Evolutionary conservation across 2,329 filamentous ascomycete genomes (phyloP).

Genomic region (Hyphodiscus sp.): DNA sequence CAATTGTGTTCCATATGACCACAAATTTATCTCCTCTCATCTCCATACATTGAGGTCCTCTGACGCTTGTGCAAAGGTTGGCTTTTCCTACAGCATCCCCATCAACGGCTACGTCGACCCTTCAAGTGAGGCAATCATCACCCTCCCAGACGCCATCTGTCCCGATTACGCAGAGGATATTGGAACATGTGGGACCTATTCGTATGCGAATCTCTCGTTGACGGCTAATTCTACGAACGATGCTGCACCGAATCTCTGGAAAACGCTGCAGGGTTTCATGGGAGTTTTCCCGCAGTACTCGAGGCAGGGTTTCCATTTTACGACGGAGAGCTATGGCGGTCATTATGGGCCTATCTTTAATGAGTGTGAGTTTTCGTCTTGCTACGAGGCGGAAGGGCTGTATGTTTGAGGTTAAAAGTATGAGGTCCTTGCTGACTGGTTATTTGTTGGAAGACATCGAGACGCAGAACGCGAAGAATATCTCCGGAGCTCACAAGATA

Average conservation of each 20-base stretch:
- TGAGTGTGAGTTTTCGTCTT: slow-evolving; percentile 23
- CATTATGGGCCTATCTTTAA: slow-evolving; percentile 56
- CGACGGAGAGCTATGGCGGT: slow-evolving; percentile 51
- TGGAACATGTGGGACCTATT: slow-evolving; percentile 48
- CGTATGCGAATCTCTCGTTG: slow-evolving; percentile 41
- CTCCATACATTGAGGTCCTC: too few relatives aligned
- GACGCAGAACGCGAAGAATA: slow-evolving; percentile 52
- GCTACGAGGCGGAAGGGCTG: neutral
- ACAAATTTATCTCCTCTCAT: neutral
- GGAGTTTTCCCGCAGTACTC: slow-evolving; percentile 50
- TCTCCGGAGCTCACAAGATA: slow-evolving; percentile 41
- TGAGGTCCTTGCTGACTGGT: neutral
- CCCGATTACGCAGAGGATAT: slow-evolving; percentile 40
- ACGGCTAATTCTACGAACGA: slow-evolving; percentile 45
- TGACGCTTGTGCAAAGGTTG: slow-evolving; percentile 10
- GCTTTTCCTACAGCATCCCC: slow-evolving; percentile 33
- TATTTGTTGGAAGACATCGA: slow-evolving; percentile 37
- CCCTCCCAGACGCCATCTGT: slow-evolving; percentile 40
- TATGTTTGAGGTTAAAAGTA: neutral
- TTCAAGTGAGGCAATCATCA: slow-evolving; percentile 30
- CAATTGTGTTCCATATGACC: neutral
- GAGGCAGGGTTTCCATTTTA: slow-evolving; percentile 45
- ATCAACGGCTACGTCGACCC: slow-evolving; percentile 16
- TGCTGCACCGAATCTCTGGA: slow-evolving; percentile 55
- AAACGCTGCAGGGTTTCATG: slow-evolving; percentile 56